Percentiles rank a stretch among this genome's conserved stretches.
phyloP scores from a whole-genome alignment of 148 eudicot genomes.

The Nyssa sinensis region DNA sequence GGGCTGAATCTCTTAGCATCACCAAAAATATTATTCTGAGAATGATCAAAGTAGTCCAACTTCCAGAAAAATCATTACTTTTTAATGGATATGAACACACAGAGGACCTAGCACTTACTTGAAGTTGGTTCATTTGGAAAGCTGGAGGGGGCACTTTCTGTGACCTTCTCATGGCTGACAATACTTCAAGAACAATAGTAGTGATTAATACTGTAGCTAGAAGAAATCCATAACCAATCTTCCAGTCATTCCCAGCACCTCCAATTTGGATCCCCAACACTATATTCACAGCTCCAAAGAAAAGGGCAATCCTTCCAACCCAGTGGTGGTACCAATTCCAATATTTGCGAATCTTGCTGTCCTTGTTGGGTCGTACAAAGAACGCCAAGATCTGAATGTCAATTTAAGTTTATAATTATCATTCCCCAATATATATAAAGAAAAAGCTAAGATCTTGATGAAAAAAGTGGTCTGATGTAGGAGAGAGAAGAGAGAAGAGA shows the following conservation, averaged over 20 bases:
- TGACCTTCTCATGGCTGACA: slow-evolving; percentile 49
- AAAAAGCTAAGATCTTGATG: no score
- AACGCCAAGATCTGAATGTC: slow-evolving; percentile 68
- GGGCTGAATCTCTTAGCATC: background rate
- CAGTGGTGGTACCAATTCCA: slow-evolving; percentile 86
- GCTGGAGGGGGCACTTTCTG: slow-evolving; percentile 38
- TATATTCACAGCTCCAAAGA: slow-evolving; percentile 78
- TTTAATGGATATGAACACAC: background rate
- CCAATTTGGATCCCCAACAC: slow-evolving; percentile 72
- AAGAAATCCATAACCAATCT: slow-evolving; percentile 79
- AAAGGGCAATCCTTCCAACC: slow-evolving; percentile 68
- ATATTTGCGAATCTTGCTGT: slow-evolving; percentile 62
- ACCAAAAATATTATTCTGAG: background rate
- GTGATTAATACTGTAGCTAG: slow-evolving; percentile 42
- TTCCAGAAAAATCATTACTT: background rate
- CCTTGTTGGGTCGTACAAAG: slow-evolving; percentile 70
- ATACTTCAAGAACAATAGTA: slow-evolving; percentile 57
- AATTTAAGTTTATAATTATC: no score
- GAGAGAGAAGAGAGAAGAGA: no score
- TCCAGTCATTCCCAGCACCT: slow-evolving; percentile 68
- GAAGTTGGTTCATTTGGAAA: slow-evolving; percentile 50
- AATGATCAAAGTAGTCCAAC: background rate
- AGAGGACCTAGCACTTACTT: slow-evolving; percentile 1
- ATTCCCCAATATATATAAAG: no score
- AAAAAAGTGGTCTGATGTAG: no score